A percentile compares a stretch with the other conserved stretches of the same genome.
Evolutionary conservation across 108 stramenopile genomes (phyloP).

Genomic region (Conticribra weissflogii): DNA sequence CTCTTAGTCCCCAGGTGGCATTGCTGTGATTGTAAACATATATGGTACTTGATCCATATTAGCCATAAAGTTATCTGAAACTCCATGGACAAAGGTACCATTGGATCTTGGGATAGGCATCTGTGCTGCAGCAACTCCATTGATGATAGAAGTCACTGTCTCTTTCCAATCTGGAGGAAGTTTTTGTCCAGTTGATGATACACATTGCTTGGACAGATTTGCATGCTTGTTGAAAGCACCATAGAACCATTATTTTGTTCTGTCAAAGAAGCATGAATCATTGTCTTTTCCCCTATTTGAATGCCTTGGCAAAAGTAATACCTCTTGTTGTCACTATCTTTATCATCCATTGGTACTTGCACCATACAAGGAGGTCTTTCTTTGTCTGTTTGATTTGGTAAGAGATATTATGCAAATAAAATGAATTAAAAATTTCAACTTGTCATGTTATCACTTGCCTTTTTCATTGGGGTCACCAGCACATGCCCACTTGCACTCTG

Average conservation of each 20-base stretch:
- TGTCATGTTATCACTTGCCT: no score
- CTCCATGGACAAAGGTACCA: not conserved
- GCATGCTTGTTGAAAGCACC: slow-evolving; percentile 1
- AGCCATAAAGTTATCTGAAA: slow-evolving; percentile 1
- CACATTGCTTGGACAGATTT: slow-evolving; percentile 11
- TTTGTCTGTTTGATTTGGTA: no score
- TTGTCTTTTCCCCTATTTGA: no score
- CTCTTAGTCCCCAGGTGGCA: slow-evolving; percentile 8
- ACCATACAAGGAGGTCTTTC: no score
- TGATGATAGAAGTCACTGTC: not conserved
- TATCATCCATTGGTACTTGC: no score
- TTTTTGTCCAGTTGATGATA: slow-evolving; percentile 19
- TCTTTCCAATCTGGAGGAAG: slow-evolving; percentile 20
- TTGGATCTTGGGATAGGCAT: not conserved
- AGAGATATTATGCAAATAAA: no score
- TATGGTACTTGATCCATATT: slow-evolving; percentile 30
- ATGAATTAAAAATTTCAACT: no score
- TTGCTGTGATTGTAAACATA: not conserved
- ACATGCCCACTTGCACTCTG: no score
- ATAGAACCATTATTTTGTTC: slow-evolving; percentile 27
- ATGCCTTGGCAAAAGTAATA: no score
- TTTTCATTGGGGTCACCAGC: no score
- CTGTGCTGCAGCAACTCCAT: not conserved
- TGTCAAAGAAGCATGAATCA: not conserved
- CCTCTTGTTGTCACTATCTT: no score